Evolutionary conservation across 2,329 filamentous ascomycete genomes (phyloP), one percentile per base, ranked within the genome.

Genomic region (Drechslera avenae): DNA sequence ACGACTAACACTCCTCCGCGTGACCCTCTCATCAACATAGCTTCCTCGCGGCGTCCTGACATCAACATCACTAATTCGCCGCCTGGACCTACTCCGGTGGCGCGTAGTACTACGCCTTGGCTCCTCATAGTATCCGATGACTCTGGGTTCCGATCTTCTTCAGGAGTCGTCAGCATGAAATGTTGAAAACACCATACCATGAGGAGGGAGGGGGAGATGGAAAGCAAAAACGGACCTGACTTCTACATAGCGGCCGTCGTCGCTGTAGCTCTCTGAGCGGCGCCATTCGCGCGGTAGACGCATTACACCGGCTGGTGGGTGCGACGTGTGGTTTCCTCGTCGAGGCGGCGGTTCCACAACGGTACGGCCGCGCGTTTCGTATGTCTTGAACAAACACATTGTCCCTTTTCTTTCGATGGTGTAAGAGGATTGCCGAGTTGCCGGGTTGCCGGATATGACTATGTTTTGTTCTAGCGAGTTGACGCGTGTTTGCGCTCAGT

Each of bases 341-440:
- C 70, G 60, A 1, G 63, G 67, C 1, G 69, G 69, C 0, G 69
- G 69, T 36, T 72, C 68, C 36, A 65, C 35, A 37, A 73, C 66
- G 46, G 54, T 55, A 40, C 56, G 59, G 16, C 58, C 57, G 49
- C 56, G 58, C 9, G 67, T 67, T 39, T 64, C 63, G 49, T 64
- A 67, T 3, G 63, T 66, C 19, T 51, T 64, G 58, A 72, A 64
- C 43, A 73, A 62, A 50, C 70, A 73, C 70, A 73, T 73, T 33
- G 18, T 60, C 46, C 21, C 39, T 31, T 12, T 42, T 7, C 8
- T 33, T 18, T 32, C 10, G 26, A 28, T 28, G 26, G 9, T 23
- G 26, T 28, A 10, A 4, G 26, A 13, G 26, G 4, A 30, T 26
- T 45, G 32, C 40, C 18, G 18, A 12, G 34, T 26, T 45, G 32